Evolutionary conservation across 768 basidiomycete genomes (phyloP).

Genomic region (Collybiopsis confluens): DNA sequence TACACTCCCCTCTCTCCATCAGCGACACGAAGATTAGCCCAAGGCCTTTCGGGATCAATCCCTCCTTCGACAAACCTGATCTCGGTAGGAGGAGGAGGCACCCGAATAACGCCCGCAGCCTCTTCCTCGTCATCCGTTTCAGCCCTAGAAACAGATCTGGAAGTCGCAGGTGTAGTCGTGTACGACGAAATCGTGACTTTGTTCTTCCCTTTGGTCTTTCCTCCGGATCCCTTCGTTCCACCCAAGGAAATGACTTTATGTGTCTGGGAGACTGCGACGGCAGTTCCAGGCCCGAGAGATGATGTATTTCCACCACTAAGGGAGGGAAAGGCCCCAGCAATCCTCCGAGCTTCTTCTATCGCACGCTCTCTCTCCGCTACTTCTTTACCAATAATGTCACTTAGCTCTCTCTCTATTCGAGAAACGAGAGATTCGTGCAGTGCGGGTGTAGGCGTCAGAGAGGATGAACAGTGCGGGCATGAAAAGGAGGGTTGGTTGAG

Average conservation of each 20-base stretch:
- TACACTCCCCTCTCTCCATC: slow-evolving; percentile 15
- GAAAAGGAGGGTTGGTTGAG: slow-evolving; percentile 50
- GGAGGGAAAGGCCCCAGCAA: slow-evolving; percentile 60
- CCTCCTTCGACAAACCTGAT: slow-evolving; percentile 29
- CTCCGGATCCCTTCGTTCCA: no score
- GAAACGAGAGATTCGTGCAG: slow-evolving; percentile 32
- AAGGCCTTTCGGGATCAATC: slow-evolving; percentile 31
- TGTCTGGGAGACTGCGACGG: slow-evolving; percentile 29
- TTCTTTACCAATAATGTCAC: slow-evolving; percentile 41
- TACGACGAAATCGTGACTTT: slow-evolving; percentile 53
- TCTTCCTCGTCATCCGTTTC: slow-evolving; percentile 27
- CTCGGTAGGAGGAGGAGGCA: slow-evolving; percentile 32
- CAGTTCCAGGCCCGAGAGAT: not conserved
- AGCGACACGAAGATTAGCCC: slow-evolving; percentile 40
- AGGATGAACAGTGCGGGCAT: slow-evolving; percentile 49
- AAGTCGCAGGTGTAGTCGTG: slow-evolving; percentile 25
- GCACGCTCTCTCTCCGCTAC: slow-evolving; percentile 42
- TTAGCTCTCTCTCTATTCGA: slow-evolving; percentile 41
- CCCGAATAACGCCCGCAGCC: slow-evolving; percentile 33
- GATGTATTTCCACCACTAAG: slow-evolving; percentile 26
- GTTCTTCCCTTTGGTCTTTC: slow-evolving; percentile 41
- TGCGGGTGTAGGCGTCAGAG: slow-evolving; percentile 31
- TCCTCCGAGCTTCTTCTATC: slow-evolving; percentile 42
- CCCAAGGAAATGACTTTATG: slow-evolving; percentile 57
- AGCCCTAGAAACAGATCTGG: slow-evolving; percentile 31